phyloP scores from a whole-genome alignment of 2,329 filamentous ascomycete species.

The Fusarium sulawesiense region DNA sequence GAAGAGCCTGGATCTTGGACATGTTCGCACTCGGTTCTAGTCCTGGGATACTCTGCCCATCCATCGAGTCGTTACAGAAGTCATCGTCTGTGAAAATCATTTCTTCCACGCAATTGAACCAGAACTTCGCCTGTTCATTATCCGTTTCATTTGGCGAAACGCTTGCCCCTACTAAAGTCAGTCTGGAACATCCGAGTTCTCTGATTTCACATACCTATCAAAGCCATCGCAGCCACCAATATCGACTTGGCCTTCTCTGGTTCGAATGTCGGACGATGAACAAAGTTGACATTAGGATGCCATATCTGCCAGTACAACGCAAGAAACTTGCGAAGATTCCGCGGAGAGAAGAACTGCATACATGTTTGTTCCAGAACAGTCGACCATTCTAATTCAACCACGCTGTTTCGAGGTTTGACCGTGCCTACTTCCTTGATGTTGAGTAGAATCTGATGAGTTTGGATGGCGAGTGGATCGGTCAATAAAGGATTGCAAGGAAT shows the following conservation, averaged over 20 bases:
- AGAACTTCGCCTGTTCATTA: background rate
- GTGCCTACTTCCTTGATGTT: slow-evolving; percentile 4
- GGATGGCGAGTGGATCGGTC: background rate
- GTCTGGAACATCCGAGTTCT: no score
- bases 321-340: background rate
- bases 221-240: background rate
- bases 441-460: slow-evolving; percentile 4
- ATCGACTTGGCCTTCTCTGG: background rate
- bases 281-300: slow-evolving; percentile 4
- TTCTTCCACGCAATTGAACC: background rate
- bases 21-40: fast-evolving
- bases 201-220: background rate
- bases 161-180: background rate
- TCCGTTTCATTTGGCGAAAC: background rate
- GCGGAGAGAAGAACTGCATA: background rate
- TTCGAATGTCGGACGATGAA: background rate
- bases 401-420: background rate
- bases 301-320: slow-evolving; percentile 9
- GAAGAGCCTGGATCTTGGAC: background rate
- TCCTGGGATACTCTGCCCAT: fast-evolving
- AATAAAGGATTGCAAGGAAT: fast-evolving
- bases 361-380: background rate
- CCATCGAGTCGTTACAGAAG: background rate
- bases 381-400: background rate
- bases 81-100: background rate